Conservation (phyloP, 2,329 filamentous ascomycete species). For the Stagonosporopsis vannaccii region DNA sequence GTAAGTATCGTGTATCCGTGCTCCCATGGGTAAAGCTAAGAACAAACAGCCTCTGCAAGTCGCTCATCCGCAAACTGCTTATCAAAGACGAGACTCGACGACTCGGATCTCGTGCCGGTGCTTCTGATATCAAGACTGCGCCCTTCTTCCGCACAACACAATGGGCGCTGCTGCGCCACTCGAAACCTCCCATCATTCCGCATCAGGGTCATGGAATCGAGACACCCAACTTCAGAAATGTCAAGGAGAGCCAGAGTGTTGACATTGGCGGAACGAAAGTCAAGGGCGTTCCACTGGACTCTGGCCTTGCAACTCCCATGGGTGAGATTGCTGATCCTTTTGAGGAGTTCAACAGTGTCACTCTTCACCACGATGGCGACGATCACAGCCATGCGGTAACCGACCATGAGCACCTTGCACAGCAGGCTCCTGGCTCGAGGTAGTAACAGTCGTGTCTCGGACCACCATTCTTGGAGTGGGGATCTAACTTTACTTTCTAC, state of each 20-base stretch:
- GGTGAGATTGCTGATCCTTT: slow-evolving; percentile 88
- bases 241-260: slow-evolving; percentile 96
- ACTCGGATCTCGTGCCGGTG: slow-evolving; percentile 90
- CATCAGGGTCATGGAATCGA: slow-evolving; percentile 89
- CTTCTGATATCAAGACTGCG: slow-evolving; percentile 94
- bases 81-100: slow-evolving; percentile 98
- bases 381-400: slow-evolving; percentile 59
- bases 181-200: slow-evolving; percentile 97
- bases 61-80: slow-evolving; percentile 90
- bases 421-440: slow-evolving; percentile 23
- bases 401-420: slow-evolving; percentile 31
- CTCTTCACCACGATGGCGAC: slow-evolving; percentile 93
- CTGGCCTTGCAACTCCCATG: slow-evolving; percentile 82
- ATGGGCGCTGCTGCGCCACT: slow-evolving; percentile 96
- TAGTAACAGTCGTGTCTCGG: slow-evolving; percentile 1
- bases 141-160: slow-evolving; percentile 96
- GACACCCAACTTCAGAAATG: slow-evolving; percentile 95
- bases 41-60: slow-evolving; percentile 82
- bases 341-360: slow-evolving; percentile 98
- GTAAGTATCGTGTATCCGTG: slow-evolving; percentile 63
- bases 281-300: slow-evolving; percentile 87
- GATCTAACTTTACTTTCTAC: slow-evolving; percentile 6
- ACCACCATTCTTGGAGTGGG: neutral
- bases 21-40: slow-evolving; percentile 42
- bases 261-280: slow-evolving; percentile 68